Evolutionary conservation across 495 filamentous ascomycete genomes (phyloP).

Genomic region (Cercophora sp.): DNA sequence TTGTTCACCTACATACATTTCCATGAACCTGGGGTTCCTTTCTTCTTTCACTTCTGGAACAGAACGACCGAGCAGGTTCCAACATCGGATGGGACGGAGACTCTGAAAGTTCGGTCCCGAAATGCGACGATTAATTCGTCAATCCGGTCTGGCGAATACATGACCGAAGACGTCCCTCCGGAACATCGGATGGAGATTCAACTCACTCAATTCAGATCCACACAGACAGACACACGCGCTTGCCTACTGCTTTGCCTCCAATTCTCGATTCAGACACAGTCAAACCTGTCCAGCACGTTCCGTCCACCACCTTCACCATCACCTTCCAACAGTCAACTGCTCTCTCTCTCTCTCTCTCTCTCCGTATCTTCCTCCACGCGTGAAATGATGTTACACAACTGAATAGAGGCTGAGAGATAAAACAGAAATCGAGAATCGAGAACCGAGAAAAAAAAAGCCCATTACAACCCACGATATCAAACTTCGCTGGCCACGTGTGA

Average conservation of each 20-base stretch:
- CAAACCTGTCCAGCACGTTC: slow-evolving; percentile 1
- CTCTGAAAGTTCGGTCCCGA: too few relatives aligned
- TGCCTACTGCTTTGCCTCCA: background rate
- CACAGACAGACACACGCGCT: background rate
- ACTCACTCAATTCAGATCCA: background rate
- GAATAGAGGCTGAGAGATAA: too few relatives aligned
- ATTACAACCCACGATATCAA: slow-evolving; percentile 5
- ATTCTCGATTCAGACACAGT: background rate
- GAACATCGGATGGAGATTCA: too few relatives aligned
- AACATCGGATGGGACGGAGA: too few relatives aligned
- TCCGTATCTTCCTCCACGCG: too few relatives aligned
- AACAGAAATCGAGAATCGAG: background rate
- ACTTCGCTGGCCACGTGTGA: slow-evolving; percentile 4
- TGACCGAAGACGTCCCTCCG: too few relatives aligned
- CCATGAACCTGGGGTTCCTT: too few relatives aligned
- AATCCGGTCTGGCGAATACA: too few relatives aligned
- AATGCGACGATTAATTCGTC: too few relatives aligned
- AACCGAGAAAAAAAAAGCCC: background rate
- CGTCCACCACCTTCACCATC: background rate
- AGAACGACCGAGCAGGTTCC: too few relatives aligned
- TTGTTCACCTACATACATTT: too few relatives aligned
- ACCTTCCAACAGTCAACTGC: background rate
- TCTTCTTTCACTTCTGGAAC: too few relatives aligned
- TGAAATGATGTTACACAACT: slow-evolving; percentile 4
- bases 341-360: background rate